A percentile compares a stretch with the other conserved stretches of the same genome.
Conservation (phyloP, 1,284 basidiomycete genomes). For the Laetiporus sulphureus region DNA sequence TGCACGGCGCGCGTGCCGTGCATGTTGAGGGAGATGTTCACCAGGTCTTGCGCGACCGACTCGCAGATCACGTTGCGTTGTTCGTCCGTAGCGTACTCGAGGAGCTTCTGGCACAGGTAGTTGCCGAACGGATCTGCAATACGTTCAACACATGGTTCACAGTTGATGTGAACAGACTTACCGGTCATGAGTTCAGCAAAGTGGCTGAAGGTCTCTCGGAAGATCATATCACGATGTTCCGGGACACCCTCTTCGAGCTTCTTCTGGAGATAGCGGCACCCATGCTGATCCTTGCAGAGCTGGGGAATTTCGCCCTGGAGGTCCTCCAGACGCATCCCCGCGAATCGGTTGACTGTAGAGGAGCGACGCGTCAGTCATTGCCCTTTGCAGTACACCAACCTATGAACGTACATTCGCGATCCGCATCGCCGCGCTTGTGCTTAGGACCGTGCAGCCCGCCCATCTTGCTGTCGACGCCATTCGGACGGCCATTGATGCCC, state of each 20-base stretch:
- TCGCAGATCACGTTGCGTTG: conserved; percentile 97
- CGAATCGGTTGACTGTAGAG: conserved; percentile 81
- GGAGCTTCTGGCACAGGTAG: conserved; percentile 97
- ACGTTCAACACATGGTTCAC: neutral
- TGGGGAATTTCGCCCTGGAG: conserved; percentile 90
- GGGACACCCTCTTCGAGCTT: conserved; percentile 95
- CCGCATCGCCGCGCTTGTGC: conserved; percentile 90
- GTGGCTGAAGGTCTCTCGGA: conserved; percentile 95
- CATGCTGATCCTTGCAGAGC: conserved; percentile 98
- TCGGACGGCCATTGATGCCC: conserved; percentile 44
- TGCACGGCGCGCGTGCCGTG: conserved; percentile 99
- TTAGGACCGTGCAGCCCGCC: conserved; percentile 87
- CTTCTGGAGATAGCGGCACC: conserved; percentile 98
- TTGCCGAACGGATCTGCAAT: conserved; percentile 95
- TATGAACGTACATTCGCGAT: conserved; percentile 66
- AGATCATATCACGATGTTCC: conserved; percentile 98
- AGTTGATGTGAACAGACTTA: conserved; percentile 26
- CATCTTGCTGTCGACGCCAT: conserved; percentile 64
- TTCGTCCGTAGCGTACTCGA: conserved; percentile 97
- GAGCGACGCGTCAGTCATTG: conserved; percentile 6
- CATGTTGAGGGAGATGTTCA: conserved; percentile 99
- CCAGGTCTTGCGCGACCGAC: conserved; percentile 94
- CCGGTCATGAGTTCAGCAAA: conserved; percentile 99
- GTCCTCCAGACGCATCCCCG: conserved; percentile 93
- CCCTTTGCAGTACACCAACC: neutral